phyloP scores from a whole-genome alignment of 2,329 filamentous ascomycete species.

The Cladosporium sp. region DNA sequence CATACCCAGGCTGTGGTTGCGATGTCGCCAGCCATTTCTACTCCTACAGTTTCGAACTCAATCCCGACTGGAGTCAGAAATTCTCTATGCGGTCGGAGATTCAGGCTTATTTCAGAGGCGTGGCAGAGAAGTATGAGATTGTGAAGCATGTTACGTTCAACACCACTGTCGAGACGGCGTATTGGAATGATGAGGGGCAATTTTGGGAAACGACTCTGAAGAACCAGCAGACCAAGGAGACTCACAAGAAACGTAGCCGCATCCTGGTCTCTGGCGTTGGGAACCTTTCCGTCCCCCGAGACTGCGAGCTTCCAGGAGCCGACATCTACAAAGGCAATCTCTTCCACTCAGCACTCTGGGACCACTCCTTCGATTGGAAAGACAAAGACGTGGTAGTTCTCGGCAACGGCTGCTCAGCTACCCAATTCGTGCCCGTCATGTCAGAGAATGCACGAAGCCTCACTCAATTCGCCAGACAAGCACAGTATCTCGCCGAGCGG shows the following conservation, averaged over 20 bases:
- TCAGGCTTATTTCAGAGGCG: conserved; percentile 37
- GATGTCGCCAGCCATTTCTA: conserved; percentile 40
- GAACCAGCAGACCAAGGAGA: conserved; percentile 21
- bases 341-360: conserved; percentile 34
- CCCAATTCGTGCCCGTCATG: conserved; percentile 36
- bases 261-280: conserved; percentile 29
- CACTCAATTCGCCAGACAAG: conserved; percentile 30
- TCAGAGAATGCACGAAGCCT: conserved; percentile 30
- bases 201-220: conserved; percentile 26
- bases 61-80: conserved; percentile 40
- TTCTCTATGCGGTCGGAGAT: conserved; percentile 41
- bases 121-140: conserved; percentile 35
- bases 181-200: conserved; percentile 25
- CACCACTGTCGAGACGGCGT: conserved; percentile 21
- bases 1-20: conserved; percentile 41
- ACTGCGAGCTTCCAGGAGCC: conserved; percentile 26
- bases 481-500: conserved; percentile 40
- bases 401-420: conserved; percentile 34
- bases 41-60: conserved; percentile 40
- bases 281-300: conserved; percentile 23
- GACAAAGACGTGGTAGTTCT: conserved; percentile 31
- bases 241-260: conserved; percentile 18
- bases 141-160: conserved; percentile 23
- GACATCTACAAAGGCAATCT: conserved; percentile 34
- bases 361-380: conserved; percentile 28